phyloP scores from a whole-genome alignment of 305 asterid species.

The Fraxinus baroniana region DNA sequence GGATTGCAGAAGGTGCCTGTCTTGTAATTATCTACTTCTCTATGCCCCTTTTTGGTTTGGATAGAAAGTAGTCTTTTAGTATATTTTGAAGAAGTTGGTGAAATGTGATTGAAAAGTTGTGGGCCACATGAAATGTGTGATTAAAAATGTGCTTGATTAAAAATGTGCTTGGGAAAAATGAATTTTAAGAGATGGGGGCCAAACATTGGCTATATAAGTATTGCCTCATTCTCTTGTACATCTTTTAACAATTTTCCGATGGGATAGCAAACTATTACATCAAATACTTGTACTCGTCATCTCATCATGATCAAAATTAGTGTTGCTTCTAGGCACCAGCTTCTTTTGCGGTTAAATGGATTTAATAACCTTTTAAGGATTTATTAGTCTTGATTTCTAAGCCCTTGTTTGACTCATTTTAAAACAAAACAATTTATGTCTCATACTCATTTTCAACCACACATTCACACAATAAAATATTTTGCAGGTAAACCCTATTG shows the following conservation, averaged over 20 bases:
- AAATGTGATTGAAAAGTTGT: background rate
- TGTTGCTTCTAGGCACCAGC: background rate
- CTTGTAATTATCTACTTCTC: background rate
- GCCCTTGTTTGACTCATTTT: too few relatives aligned
- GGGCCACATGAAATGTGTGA: background rate
- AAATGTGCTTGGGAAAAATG: background rate
- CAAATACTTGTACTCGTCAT: background rate
- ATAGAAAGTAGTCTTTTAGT: background rate
- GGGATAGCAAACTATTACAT: background rate
- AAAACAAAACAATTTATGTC: too few relatives aligned
- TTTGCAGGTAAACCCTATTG: too few relatives aligned
- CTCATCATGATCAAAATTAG: background rate
- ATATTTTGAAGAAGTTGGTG: background rate
- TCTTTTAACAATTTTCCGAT: background rate
- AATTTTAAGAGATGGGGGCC: background rate
- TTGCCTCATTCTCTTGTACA: background rate
- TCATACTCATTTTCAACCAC: too few relatives aligned
- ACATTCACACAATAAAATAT: too few relatives aligned
- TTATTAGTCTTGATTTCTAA: background rate
- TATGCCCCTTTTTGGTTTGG: background rate
- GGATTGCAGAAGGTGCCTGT: background rate
- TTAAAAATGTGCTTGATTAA: background rate
- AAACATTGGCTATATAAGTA: background rate
- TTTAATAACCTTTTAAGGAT: background rate
- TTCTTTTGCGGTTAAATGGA: background rate